Percentiles rank a stretch among this genome's conserved stretches.
phyloP scores from a whole-genome alignment of 768 basidiomycete genomes.

The Russula dissimulans region DNA sequence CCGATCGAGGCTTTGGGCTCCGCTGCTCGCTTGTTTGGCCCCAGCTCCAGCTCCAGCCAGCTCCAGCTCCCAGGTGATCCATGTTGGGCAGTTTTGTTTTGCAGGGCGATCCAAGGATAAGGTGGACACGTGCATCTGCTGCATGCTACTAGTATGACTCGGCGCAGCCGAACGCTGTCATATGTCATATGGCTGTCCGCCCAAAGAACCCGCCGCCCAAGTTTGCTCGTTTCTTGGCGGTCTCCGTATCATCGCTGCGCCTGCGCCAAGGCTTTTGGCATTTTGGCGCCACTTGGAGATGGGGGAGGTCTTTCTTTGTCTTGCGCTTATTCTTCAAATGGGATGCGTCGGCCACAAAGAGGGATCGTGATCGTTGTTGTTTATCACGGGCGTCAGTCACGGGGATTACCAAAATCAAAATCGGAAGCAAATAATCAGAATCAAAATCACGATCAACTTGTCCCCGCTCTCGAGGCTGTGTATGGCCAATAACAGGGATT shows the following conservation, averaged over 20 bases:
- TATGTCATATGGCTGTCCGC: no score
- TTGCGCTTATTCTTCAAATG: background rate
- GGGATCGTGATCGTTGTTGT: no score
- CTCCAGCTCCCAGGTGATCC: background rate
- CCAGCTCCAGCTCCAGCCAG: background rate
- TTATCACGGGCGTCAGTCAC: background rate
- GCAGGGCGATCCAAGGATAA: no score
- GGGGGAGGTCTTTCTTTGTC: no score
- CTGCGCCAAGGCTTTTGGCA: no score
- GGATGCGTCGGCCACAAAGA: background rate
- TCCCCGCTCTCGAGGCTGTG: constrained; percentile 3
- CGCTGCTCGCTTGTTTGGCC: no score
- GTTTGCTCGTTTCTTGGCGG: no score
- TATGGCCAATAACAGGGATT: background rate
- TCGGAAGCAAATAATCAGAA: background rate
- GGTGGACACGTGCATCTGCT: background rate
- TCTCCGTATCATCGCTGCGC: no score
- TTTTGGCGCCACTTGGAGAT: no score
- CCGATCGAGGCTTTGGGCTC: no score
- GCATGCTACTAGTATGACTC: no score
- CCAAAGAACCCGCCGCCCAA: no score
- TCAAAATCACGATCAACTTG: background rate
- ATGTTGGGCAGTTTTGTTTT: background rate
- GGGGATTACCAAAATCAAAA: background rate
- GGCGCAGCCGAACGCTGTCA: background rate